These are phyloP conservation scores for Lipomyces starkeyi DNA, from an alignment of 805 yeast species.

Conservation along the genomic window DNA sequence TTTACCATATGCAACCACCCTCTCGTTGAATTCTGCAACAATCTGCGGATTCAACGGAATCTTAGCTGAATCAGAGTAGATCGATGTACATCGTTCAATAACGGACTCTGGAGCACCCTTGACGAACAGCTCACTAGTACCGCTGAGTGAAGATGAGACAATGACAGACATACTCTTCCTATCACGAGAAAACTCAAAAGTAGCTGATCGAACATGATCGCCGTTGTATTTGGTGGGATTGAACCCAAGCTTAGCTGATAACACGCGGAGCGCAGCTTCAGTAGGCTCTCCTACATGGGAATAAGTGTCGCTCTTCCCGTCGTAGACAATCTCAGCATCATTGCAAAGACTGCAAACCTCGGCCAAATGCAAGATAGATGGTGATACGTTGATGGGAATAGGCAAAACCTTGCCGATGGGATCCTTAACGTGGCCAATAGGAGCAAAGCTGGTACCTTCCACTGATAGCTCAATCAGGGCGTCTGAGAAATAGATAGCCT, in stretches of 20 bases:
- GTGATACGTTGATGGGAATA: conserved; percentile 19
- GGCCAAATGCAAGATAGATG: conserved; percentile 46
- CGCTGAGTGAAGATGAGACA: conserved; percentile 43
- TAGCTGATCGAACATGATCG: conserved; percentile 42
- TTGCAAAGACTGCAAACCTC: conserved; percentile 53
- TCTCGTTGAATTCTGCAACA: conserved; percentile 45
- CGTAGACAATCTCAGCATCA: conserved; percentile 45
- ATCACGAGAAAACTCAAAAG: conserved; percentile 56
- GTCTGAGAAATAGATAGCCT: conserved; percentile 45
- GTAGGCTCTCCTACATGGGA: conserved; percentile 59
- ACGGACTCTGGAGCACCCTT: conserved; percentile 65
- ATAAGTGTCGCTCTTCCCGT: conserved; percentile 45
- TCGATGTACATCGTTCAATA: conserved; percentile 51
- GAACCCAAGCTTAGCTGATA: conserved; percentile 48
- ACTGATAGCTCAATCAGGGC: conserved; percentile 48
- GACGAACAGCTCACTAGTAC: conserved; percentile 46
- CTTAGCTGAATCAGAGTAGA: conserved; percentile 44
- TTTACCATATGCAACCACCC: conserved; percentile 51
- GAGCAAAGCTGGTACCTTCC: conserved; percentile 46
- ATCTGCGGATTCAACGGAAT: conserved; percentile 47
- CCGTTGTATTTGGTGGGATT: conserved; percentile 36
- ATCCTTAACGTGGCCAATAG: conserved; percentile 38
- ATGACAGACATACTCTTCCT: conserved; percentile 62
- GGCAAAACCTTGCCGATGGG: conserved; percentile 41
- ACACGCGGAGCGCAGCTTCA: conserved; percentile 56